Conservation (phyloP, 352 stramenopile species). For the Phytopythium litorale region DNA sequence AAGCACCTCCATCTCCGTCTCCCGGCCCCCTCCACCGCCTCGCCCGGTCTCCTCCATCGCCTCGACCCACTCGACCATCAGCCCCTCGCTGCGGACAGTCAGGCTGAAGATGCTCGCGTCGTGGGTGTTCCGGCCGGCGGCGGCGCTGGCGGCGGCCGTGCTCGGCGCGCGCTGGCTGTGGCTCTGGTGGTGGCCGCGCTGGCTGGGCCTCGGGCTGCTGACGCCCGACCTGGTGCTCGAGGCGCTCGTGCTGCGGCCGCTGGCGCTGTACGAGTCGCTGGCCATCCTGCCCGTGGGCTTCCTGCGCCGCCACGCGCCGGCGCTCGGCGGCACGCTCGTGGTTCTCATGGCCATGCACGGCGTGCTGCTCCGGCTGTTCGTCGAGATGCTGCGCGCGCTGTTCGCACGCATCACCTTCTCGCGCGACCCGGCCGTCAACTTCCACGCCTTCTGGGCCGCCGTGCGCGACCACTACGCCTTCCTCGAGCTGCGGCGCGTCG, state of each 20-base stretch:
- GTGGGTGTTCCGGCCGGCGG: background rate
- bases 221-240: constrained; percentile 49
- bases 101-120: background rate
- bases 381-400: constrained; percentile 59
- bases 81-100: background rate
- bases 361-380: constrained; percentile 60
- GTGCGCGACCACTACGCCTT: constrained; percentile 74
- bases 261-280: constrained; percentile 74
- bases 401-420: constrained; percentile 71
- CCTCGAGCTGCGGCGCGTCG: constrained; percentile 34
- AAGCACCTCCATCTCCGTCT: too few species aligned
- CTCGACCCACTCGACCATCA: background rate
- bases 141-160: constrained; percentile 14
- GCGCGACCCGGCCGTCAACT: constrained; percentile 61
- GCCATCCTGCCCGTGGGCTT: constrained; percentile 75
- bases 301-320: constrained; percentile 66
- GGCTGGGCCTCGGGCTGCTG: constrained; percentile 22
- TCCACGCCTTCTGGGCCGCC: constrained; percentile 62
- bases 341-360: constrained; percentile 75
- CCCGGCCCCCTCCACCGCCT: too few species aligned
- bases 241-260: constrained; percentile 49
- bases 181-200: constrained; percentile 6
- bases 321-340: constrained; percentile 68
- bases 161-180: constrained; percentile 7
- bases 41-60: background rate